Evolutionary conservation across 2,329 filamentous ascomycete genomes (phyloP).

Genomic region (Gnomoniopsis sp.): DNA sequence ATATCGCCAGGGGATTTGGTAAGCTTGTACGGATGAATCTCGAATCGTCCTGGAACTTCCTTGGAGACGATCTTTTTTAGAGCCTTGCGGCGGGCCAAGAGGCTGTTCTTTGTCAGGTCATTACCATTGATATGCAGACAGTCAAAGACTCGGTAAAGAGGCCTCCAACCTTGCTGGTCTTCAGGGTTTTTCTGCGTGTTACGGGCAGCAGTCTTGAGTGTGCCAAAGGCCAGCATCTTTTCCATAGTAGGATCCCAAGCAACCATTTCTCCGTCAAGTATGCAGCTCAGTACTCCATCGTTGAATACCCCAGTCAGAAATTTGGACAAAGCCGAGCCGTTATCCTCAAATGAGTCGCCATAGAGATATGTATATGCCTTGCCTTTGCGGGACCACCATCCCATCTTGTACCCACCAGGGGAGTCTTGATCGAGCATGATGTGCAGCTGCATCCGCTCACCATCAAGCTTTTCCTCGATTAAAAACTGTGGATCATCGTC

Average conservation of each 20-base stretch:
- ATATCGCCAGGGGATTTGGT: slow-evolving; percentile 69
- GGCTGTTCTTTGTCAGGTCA: slow-evolving; percentile 74
- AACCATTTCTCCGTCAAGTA: slow-evolving; percentile 97
- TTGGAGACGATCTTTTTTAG: slow-evolving; percentile 68
- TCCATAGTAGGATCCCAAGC: slow-evolving; percentile 90
- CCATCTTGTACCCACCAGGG: slow-evolving; percentile 70
- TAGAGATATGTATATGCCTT: slow-evolving; percentile 97
- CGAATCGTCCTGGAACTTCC: slow-evolving; percentile 67
- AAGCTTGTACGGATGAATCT: slow-evolving; percentile 71
- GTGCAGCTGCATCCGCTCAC: slow-evolving; percentile 95
- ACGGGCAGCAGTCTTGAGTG: slow-evolving; percentile 85
- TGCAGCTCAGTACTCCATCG: slow-evolving; percentile 75
- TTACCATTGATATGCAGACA: slow-evolving; percentile 84
- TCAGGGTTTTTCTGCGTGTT: slow-evolving; percentile 73
- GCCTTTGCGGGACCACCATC: slow-evolving; percentile 92
- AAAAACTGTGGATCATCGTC: slow-evolving; percentile 78
- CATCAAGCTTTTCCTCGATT: slow-evolving; percentile 98
- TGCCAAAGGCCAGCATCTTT: slow-evolving; percentile 85
- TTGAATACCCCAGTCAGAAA: slow-evolving; percentile 77
- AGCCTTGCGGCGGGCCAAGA: slow-evolving; percentile 75
- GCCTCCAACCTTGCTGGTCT: slow-evolving; percentile 61
- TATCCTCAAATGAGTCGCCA: slow-evolving; percentile 70
- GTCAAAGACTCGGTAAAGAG: slow-evolving; percentile 84
- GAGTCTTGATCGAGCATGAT: slow-evolving; percentile 69
- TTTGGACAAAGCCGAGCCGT: slow-evolving; percentile 73